Evolutionary conservation across 306 rosid species (phyloP).

Genomic region (Prunus mume): DNA sequence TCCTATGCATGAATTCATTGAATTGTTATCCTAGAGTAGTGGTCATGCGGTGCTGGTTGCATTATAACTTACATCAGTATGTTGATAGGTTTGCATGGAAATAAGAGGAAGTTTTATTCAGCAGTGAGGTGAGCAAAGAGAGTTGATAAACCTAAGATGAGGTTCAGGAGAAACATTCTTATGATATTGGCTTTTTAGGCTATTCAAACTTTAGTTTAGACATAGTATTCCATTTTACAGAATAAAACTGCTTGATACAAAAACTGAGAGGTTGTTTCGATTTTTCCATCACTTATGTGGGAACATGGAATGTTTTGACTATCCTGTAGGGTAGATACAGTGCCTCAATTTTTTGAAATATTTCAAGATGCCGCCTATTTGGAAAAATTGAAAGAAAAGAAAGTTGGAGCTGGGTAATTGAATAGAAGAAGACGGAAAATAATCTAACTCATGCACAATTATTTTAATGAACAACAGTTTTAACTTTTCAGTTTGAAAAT

Average conservation of each 20-base stretch:
- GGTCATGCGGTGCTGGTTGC: neutral
- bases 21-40: conserved; percentile 7
- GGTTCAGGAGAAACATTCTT: neutral
- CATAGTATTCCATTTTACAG: neutral
- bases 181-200: neutral
- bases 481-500: conserved; percentile 10
- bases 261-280: neutral
- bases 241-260: neutral
- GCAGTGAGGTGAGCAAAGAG: neutral
- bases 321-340: neutral
- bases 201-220: neutral
- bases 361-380: neutral
- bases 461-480: neutral
- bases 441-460: neutral
- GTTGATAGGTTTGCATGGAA: conserved; percentile 1
- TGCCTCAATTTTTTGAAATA: neutral
- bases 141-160: neutral
- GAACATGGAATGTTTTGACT: neutral
- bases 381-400: neutral
- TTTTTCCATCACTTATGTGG: neutral
- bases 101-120: neutral
- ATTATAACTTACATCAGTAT: neutral
- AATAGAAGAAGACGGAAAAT: neutral
- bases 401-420: neutral
- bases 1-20: conserved; percentile 1